Evolutionary conservation across 2,329 filamentous ascomycete genomes (phyloP).

Genomic region (Monilinia vaccinii-corymbosi): DNA sequence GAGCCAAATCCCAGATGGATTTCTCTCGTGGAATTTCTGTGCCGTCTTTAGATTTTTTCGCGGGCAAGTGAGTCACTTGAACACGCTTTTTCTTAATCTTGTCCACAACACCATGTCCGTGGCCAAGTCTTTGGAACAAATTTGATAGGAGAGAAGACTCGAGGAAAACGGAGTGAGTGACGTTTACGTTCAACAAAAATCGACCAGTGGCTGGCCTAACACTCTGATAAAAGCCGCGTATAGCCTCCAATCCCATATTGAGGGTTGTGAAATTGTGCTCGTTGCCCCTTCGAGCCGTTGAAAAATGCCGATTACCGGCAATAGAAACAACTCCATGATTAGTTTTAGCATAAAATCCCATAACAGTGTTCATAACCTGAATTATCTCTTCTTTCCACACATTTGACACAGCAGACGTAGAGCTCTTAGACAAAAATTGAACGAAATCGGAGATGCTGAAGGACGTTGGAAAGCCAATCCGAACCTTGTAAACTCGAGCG

Average conservation of each 20-base stretch:
- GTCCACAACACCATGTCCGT: conserved; percentile 18
- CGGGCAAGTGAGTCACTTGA: conserved; percentile 31
- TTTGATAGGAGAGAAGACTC: conserved; percentile 34
- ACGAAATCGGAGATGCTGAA: conserved; percentile 16
- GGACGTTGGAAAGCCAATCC: conserved; percentile 16
- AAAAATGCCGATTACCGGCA: conserved; percentile 45
- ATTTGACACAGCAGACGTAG: conserved; percentile 3
- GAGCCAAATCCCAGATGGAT: conserved; percentile 39
- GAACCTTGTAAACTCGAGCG: conserved; percentile 18
- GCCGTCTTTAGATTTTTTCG: conserved; percentile 28
- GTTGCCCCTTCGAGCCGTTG: conserved; percentile 27
- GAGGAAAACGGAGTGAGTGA: conserved; percentile 51
- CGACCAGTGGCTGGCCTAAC: conserved; percentile 49
- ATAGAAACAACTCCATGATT: conserved; percentile 34
- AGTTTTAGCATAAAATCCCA: conserved; percentile 38
- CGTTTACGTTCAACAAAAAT: conserved; percentile 53
- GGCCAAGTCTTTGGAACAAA: conserved; percentile 31
- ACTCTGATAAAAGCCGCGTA: conserved; percentile 54
- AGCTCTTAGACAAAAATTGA: conserved; percentile 15
- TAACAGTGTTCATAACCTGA: conserved; percentile 49
- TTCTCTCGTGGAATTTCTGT: conserved; percentile 33
- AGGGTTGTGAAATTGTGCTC: conserved; percentile 30
- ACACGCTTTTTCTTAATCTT: conserved; percentile 35
- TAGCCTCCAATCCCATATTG: conserved; percentile 42
- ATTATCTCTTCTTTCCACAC: conserved; percentile 40